These are phyloP conservation scores for Microcera coccophila DNA, from an alignment of 2,329 filamentous ascomycete genomes.

Conservation along the genomic window DNA sequence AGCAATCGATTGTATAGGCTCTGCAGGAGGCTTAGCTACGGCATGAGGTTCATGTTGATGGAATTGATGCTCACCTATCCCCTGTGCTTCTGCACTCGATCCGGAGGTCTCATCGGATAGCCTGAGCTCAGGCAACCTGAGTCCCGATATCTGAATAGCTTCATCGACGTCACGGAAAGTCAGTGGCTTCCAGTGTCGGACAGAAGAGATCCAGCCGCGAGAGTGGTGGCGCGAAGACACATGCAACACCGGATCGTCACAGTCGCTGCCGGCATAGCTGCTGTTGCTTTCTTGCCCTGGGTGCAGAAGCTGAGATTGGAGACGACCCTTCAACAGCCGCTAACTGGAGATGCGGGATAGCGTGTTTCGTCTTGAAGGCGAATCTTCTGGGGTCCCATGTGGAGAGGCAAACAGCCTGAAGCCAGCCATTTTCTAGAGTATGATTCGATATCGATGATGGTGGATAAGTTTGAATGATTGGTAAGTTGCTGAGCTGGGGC, in stretches of 20 bases:
- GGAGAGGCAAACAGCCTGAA: no score
- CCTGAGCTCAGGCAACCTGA: no score
- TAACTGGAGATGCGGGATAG: slow-evolving; percentile 1
- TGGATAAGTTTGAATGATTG: no score
- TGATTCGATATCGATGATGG: no score
- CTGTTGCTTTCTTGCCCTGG: not conserved
- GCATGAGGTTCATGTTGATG: not conserved
- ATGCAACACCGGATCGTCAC: not conserved
- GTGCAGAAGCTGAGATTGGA: not conserved
- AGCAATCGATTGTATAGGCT: not conserved
- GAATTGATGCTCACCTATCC: not conserved
- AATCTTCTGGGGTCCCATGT: no score
- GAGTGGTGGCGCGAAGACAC: not conserved
- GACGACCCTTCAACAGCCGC: slow-evolving; percentile 1
- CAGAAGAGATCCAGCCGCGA: not conserved
- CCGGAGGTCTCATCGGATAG: not conserved
- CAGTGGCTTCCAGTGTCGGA: not conserved
- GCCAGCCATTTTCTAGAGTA: no score
- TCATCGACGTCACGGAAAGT: not conserved
- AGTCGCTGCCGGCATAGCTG: not conserved
- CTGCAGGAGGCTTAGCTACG: not conserved
- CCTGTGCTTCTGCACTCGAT: not conserved
- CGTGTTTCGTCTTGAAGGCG: not conserved
- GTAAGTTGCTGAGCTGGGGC: no score
- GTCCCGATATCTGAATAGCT: not conserved